These are phyloP conservation scores for Fusarium brevicatenulatum DNA, from an alignment of 2,329 filamentous ascomycete genomes.

Conservation along the genomic window DNA sequence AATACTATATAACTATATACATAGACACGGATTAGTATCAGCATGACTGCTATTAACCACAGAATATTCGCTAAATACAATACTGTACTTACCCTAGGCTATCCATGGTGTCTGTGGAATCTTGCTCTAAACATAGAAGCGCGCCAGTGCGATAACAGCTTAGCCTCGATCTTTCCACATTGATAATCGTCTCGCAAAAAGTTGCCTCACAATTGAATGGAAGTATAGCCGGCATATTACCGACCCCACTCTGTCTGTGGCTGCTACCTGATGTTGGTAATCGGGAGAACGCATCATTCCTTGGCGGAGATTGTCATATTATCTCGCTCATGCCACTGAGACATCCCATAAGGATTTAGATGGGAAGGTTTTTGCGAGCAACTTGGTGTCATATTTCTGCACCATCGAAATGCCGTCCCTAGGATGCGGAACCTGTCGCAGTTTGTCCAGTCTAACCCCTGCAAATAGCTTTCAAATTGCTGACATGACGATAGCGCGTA, in stretches of 20 bases:
- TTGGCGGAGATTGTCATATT: background rate
- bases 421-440: slow-evolving; percentile 31
- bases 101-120: no score
- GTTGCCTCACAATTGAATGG: accelerated
- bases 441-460: background rate
- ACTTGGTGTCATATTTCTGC: no score
- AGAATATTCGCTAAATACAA: no score
- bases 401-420: background rate
- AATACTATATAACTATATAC: no score
- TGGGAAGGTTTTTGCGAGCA: slow-evolving; percentile 20
- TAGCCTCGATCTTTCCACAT: accelerated
- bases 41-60: no score
- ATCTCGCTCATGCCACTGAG: background rate
- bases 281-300: background rate
- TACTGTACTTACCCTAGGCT: no score
- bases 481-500: slow-evolving; percentile 13
- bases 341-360: accelerated
- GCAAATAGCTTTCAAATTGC: no score
- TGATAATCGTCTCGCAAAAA: slow-evolving; percentile 5
- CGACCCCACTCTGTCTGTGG: background rate
- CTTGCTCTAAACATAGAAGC: accelerated
- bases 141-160: accelerated
- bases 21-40: no score
- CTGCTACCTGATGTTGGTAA: background rate
- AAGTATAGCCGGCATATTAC: background rate